phyloP scores from a whole-genome alignment of 805 yeast species.

The Schizosaccharomyces lindneri region DNA sequence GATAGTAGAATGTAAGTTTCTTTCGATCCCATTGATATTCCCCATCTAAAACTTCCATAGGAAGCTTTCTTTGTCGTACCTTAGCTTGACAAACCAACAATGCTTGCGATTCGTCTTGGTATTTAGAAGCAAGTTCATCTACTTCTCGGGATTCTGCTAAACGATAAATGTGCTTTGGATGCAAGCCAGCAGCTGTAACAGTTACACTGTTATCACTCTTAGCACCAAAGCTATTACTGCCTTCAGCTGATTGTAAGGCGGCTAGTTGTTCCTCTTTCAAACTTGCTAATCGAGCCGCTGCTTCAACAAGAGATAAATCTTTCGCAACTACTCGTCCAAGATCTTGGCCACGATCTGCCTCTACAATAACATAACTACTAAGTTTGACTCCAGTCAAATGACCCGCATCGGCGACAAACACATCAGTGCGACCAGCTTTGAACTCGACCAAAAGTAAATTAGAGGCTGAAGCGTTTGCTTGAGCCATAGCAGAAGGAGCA shows the following conservation, averaged over 20 bases:
- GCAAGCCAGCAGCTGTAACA: neutral
- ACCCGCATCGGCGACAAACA: conserved; percentile 32
- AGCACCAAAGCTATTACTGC: conserved; percentile 6
- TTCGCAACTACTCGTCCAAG: conserved; percentile 39
- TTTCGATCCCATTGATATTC: conserved; percentile 72
- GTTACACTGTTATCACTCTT: conserved; percentile 4
- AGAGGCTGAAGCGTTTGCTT: neutral
- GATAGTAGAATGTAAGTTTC: conserved; percentile 52
- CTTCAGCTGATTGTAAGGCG: conserved; percentile 1
- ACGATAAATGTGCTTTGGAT: conserved; percentile 35
- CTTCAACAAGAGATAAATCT: conserved; percentile 26
- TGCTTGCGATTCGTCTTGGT: conserved; percentile 47
- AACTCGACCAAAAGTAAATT: conserved; percentile 29
- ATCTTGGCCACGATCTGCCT: conserved; percentile 63
- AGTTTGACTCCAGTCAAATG: conserved; percentile 17
- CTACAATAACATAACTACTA: conserved; percentile 57
- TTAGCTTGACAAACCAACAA: conserved; percentile 36
- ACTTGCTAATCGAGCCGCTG: neutral
- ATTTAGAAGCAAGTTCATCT: conserved; percentile 30
- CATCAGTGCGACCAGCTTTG: conserved; percentile 59
- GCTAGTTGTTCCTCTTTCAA: neutral
- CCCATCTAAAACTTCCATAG: conserved; percentile 45
- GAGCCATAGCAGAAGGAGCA: neutral
- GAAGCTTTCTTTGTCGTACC: conserved; percentile 22
- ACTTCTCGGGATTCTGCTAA: conserved; percentile 40